Evolutionary conservation across 2,329 filamentous ascomycete species (phyloP).

Genomic region (Sphaerulina musiva): DNA sequence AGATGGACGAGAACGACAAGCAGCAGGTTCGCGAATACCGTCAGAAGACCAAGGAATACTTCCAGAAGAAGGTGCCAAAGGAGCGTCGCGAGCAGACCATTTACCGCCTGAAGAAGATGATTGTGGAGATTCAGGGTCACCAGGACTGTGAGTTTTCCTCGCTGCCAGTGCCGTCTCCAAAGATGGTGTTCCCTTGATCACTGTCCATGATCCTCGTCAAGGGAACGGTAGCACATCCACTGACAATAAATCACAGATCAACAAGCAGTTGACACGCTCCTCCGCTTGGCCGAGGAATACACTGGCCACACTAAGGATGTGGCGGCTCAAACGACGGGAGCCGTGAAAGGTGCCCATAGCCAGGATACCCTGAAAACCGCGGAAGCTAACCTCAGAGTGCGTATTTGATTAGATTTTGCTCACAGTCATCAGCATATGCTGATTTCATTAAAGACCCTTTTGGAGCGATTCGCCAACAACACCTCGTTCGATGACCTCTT

Average conservation of each 20-base stretch:
- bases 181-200: background rate
- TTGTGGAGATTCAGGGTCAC: conserved; percentile 93
- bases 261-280: conserved; percentile 79
- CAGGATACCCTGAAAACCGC: conserved; percentile 60
- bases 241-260: conserved; percentile 52
- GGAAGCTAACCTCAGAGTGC: conserved; percentile 70
- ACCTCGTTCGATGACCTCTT: conserved; percentile 85
- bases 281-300: conserved; percentile 80
- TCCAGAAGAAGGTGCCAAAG: conserved; percentile 79
- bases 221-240: conserved; percentile 11
- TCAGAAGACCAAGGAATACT: conserved; percentile 61
- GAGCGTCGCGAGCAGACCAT: conserved; percentile 89
- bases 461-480: conserved; percentile 93
- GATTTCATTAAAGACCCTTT: conserved; percentile 59
- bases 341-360: conserved; percentile 64
- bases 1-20: conserved; percentile 57
- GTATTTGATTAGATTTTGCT: conserved; percentile 38
- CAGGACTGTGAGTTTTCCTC: conserved; percentile 60
- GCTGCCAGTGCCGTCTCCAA: background rate
- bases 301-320: conserved; percentile 63
- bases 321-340: conserved; percentile 57
- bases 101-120: conserved; percentile 94
- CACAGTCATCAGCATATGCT: conserved; percentile 41
- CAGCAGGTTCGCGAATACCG: conserved; percentile 40
- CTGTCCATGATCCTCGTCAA: background rate